Evolutionary conservation across 1,284 basidiomycete genomes (phyloP).

Genomic region (Microbotryomycetes sp.): DNA sequence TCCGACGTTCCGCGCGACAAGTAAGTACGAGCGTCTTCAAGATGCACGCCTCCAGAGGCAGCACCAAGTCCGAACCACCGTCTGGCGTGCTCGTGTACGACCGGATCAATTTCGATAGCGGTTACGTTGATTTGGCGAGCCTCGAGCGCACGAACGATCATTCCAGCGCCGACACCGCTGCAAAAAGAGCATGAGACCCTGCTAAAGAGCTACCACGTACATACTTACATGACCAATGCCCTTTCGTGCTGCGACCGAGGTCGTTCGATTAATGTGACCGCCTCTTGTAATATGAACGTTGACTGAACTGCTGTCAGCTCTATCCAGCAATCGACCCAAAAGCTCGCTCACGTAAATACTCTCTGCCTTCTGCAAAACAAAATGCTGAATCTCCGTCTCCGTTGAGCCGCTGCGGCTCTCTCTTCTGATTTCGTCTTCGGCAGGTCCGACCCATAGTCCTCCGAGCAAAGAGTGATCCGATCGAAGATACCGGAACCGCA

Average conservation of each 20-base stretch:
- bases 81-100: slow-evolving; percentile 72
- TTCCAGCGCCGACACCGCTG: slow-evolving; percentile 78
- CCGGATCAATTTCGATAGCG: slow-evolving; percentile 76
- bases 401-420: slow-evolving; percentile 44
- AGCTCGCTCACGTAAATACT: slow-evolving; percentile 41
- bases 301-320: slow-evolving; percentile 47
- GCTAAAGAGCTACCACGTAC: too few species aligned
- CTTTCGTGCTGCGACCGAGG: slow-evolving; percentile 50
- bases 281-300: slow-evolving; percentile 78
- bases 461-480: slow-evolving; percentile 82
- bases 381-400: slow-evolving; percentile 4
- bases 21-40: slow-evolving; percentile 68
- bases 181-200: background rate
- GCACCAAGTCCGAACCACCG: slow-evolving; percentile 67
- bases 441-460: slow-evolving; percentile 65
- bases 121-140: slow-evolving; percentile 61
- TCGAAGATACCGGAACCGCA: slow-evolving; percentile 68
- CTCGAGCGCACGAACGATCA: slow-evolving; percentile 64
- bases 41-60: slow-evolving; percentile 53
- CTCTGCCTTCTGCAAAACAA: slow-evolving; percentile 39
- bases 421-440: slow-evolving; percentile 36
- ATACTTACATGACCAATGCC: slow-evolving; percentile 50
- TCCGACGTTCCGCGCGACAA: slow-evolving; percentile 41
- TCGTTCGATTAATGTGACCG: slow-evolving; percentile 47
- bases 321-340: slow-evolving; percentile 51